phyloP scores from a whole-genome alignment of 2,329 filamentous ascomycete genomes.

The Aureobasidium uvarum region DNA sequence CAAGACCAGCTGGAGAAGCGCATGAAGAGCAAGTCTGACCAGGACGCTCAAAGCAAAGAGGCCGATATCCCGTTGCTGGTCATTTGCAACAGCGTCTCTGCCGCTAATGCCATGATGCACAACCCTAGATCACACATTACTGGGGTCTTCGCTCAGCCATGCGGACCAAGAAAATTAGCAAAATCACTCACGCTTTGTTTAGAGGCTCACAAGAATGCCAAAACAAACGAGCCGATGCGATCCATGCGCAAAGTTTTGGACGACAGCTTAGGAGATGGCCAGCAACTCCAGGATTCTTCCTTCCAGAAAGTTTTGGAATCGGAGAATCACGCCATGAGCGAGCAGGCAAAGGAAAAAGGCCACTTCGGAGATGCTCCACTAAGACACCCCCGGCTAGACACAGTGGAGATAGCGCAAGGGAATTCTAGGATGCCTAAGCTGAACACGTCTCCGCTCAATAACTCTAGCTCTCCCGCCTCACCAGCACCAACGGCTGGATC shows the following conservation, averaged over 20 bases:
- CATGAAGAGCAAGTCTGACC: neutral
- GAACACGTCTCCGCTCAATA: neutral
- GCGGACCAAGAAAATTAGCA: constrained; percentile 30
- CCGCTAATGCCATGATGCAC: constrained; percentile 23
- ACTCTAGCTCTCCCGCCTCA: neutral
- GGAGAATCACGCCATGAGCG: neutral
- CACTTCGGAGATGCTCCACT: neutral
- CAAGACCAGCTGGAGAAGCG: constrained; percentile 7
- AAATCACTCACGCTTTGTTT: constrained; percentile 28
- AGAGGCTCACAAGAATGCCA: constrained; percentile 6
- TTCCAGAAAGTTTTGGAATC: constrained; percentile 5
- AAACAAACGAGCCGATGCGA: neutral
- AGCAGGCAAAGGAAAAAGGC: neutral
- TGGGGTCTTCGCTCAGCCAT: constrained; percentile 17
- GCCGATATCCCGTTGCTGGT: constrained; percentile 20
- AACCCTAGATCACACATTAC: neutral
- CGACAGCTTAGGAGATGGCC: constrained; percentile 3
- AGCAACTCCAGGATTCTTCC: neutral
- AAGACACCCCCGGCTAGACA: neutral
- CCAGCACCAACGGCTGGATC: neutral
- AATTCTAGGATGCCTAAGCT: neutral
- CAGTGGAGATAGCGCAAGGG: neutral
- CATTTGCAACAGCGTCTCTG: constrained; percentile 19
- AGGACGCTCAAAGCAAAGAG: neutral
- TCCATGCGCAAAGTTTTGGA: neutral